Base-by-base conservation (phyloP, 1,284 basidiomycete genomes). In the Vanrija humicola region DNA sequence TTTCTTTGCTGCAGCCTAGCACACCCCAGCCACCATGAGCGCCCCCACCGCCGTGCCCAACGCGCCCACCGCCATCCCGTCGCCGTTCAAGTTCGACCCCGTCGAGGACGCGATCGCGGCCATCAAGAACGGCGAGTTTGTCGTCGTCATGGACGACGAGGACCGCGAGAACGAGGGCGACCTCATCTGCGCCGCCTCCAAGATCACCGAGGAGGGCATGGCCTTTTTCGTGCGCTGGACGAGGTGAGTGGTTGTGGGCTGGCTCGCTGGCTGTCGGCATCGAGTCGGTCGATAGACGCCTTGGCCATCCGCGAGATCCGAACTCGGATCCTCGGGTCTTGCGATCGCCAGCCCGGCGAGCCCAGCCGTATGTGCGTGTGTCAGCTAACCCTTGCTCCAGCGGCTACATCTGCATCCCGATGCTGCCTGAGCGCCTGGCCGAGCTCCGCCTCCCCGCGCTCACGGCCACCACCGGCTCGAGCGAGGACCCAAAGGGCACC, bases 191-290 rank as follows among this genome's bases (percentile, higher is more conserved):
- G 84, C 93, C 15, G 93, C 84, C 1, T 81, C 81, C 43, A 83
- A 85, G 56, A 85, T 89, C 63, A 92, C 92, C 19, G 90, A 90
- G 0, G 89, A 96, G 77, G 90, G 95, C 68, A 97, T 99, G 95
- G 96, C 96, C 1, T 99, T 92, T 91, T 90, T 99, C 83, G 93
- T 99, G 74, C 87, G 88, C 72, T 87, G 95, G 78, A 91, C 90
- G 0, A 95, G 90, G 93, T 93, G 60, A 56, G 84, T 76, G 34
- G 14, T 34, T 34, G 54, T 38, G 21, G 21, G 21, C 21, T 5
- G 21, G 21, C n/a, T n/a, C 46, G 67, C 43, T 6, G 42, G 21
- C 25, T 25, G 3, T 29, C 39, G 23, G 47, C 3, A 38, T 21
- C 38, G 39, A 26, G 28, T 28, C 28, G 6, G 28, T 28, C 28